Evolutionary conservation across 1,139 yeast genomes (phyloP), one percentile per base, ranked within the genome.

Genomic region (Pichia sp.): DNA sequence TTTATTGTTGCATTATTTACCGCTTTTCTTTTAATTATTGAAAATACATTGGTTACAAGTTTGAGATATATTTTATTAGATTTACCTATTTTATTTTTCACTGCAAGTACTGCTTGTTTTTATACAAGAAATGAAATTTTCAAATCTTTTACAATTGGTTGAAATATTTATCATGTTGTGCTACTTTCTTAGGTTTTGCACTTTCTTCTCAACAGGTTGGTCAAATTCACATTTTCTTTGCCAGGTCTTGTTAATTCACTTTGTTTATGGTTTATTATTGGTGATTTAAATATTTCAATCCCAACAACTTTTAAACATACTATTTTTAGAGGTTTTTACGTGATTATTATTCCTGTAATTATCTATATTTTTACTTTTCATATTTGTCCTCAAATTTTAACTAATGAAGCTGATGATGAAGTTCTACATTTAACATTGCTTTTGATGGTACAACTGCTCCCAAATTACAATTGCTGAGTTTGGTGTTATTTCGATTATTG

Each of bases 191-290:
- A n/a, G n/a, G n/a, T n/a, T n/a, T n/a, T n/a, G n/a, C n/a, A n/a
- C n/a, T n/a, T n/a, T 79, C 90, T 38, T 81, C 96, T 39, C 94
- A 92, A 65, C 92, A 98, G 97, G 97, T 92, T 40, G 99, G 98
- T 44, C 69, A 92, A 40, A n/a, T 92, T 92, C 72, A 92, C 98
- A 34, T 66, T 90, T 54, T 89, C 86, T 8, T 92, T 97, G 97
- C 78, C 87, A 50, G 98, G 98, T 40, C 44, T 75, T 6, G n/a
- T n/a, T n/a, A n/a, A n/a, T n/a, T n/a, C n/a, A 23, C 74, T 79
- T 67, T 92, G 87, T 61, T 65, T 92, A 56, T 90, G 97, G 97
- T 78, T 87, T 63, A 66, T 85, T 50, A 68, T 89, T 59, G 98
- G 97, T 53, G 98, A 92, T 65, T 74, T 90, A 60, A 61, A 75